Evolutionary conservation across 2,329 filamentous ascomycete genomes (phyloP).

Genomic region (Thermothelomyces thermophilus): DNA sequence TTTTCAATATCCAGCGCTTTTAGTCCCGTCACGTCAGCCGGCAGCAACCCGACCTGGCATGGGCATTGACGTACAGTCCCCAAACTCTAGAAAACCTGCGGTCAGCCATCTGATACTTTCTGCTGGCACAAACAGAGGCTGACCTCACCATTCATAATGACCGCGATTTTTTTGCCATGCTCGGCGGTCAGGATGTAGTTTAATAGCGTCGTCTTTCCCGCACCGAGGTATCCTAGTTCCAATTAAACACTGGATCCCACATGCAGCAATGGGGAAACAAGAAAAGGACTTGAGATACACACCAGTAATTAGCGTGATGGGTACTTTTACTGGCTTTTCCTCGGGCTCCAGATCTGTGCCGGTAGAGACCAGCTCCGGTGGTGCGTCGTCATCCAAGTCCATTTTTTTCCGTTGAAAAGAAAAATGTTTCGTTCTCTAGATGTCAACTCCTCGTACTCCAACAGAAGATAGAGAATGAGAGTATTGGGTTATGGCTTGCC

Average conservation of each 20-base stretch:
- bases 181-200: conserved; percentile 94
- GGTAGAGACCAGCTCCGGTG: conserved; percentile 56
- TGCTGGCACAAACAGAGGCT: conserved; percentile 23
- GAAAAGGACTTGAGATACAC: conserved; percentile 34
- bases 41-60: background rate
- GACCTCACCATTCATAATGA: conserved; percentile 78
- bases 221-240: conserved; percentile 74
- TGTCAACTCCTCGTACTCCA: background rate
- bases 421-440: background rate
- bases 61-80: conserved; percentile 26
- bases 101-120: conserved; percentile 13
- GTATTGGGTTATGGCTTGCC: no score
- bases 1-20: conserved; percentile 93
- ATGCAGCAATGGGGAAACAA: background rate
- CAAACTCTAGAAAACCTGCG: conserved; percentile 15
- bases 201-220: conserved; percentile 89
- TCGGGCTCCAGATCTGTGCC: conserved; percentile 36
- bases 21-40: conserved; percentile 16
- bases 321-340: conserved; percentile 59
- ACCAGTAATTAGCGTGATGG: conserved; percentile 81
- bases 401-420: conserved; percentile 38
- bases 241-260: conserved; percentile 1
- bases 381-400: conserved; percentile 60
- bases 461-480: no score
- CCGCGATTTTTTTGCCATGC: conserved; percentile 96